Base-by-base conservation (phyloP, 257 asterid species). In the Capsicum baccatum region DNA sequence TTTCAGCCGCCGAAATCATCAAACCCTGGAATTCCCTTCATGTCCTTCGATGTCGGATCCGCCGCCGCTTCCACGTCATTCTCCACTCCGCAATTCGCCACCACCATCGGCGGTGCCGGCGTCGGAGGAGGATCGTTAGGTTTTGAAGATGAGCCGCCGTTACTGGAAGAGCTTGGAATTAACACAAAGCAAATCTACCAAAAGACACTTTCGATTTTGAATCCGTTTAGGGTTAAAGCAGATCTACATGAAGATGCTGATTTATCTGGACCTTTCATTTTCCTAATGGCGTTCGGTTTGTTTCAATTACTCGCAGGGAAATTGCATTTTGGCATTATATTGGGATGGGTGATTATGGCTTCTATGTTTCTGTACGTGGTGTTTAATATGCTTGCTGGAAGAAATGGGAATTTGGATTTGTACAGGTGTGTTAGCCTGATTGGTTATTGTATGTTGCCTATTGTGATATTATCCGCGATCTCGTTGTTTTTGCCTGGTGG, bases 291-390 rank as follows among this genome's bases (percentile, higher is more conserved):
- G 4, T 94, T 95, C 80, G 98, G 99, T 37, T 79, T 95, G 6
- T 95, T 95, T 54, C 99, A 95, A 85, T 91, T 95, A 85, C 95
- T 95, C 37, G 99, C 97, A 5, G 98, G 99, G 17, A 95, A 95
- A 85, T 84, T 93, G 19, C 97, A 94, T 73, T 95, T 95, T 37
- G 98, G 98, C 48, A 94, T 94, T 42, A 88, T 94, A 9, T 89
- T 93, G 42, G 98, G 98, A 0, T 94, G 98, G 98, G 97, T 94
- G 12, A 92, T 96, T 0, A 91, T 94, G 90, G 92, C 97, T 2
- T 90, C 98, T 13, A 71, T 94, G 91, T 94, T 95, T 71, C 91
- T 95, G 0, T 95, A 95, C 74, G 93, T 89, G 17, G 91, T 95
- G 21, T 95, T 95, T 88, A 95, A 95, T 70, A 94, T 95, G 98